Evolutionary conservation across 352 stramenopile species (phyloP), one percentile per base, ranked within the genome.

Genomic region (Pythium diclinum): DNA sequence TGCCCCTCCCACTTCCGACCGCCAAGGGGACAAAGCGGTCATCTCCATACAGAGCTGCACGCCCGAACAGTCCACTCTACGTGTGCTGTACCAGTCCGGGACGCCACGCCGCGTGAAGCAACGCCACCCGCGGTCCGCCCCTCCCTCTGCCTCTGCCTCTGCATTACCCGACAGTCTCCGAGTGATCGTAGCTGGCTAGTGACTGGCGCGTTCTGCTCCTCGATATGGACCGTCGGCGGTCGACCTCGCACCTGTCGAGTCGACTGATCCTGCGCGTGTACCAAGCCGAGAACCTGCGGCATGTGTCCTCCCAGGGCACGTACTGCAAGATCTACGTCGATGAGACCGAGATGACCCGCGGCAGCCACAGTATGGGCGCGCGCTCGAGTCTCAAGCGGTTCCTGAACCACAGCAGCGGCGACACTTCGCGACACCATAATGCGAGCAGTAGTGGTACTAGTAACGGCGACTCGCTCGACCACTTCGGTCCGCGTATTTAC

Each of bases 321-420:
- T 91, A 89, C 74, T 91, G 82, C 65, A 89, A 89, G 44, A 34
- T 90, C 46, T 88, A 86, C 60, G 71, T 92, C 16, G 78, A 75
- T n/a, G 65, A 72, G 30, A 69, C 61, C 16, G 84, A 87, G 42
- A 81, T 87, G 69, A 69, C 80, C 48, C 69, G 76, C 21, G 55
- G 57, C 36, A 65, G 44, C 19, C 44, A 51, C 44, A 23, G 44
- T 19, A 51, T 51, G 44, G 44, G 46, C 42, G 42, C 49, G 73
- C 74, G 40, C 63, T 71, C 23, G 40, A 77, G 51, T 76, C 78
- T 68, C 36, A 76, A 76, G n/a, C 77, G 68, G 1, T 52, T 74
- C 11, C 74, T 63, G 4, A 69, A 61, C n/a, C 61, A 76, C 38
- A 77, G 71, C 42, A 54, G 76, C 5, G 16, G 58, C 36, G 44